Percentiles rank a stretch among this genome's conserved stretches.
Conservation (phyloP, 257 asterid species). For the Penstemon davidsonii region DNA sequence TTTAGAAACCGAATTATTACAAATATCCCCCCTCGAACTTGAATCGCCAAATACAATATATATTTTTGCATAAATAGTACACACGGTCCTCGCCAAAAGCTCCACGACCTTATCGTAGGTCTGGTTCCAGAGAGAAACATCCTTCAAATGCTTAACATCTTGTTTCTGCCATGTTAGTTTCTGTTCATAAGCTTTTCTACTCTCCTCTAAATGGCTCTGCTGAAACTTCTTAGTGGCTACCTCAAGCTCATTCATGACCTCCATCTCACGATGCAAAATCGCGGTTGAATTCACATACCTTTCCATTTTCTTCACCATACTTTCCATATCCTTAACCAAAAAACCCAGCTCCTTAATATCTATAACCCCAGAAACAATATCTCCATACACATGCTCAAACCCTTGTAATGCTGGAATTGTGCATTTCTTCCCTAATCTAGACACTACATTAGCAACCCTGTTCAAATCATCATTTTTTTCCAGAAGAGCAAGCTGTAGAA, state of each 20-base stretch:
- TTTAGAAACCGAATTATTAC: conserved; percentile 30
- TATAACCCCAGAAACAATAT: conserved; percentile 65
- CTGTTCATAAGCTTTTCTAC: conserved; percentile 75
- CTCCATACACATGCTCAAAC: conserved; percentile 91
- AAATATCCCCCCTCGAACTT: conserved; percentile 27
- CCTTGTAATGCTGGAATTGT: conserved; percentile 81
- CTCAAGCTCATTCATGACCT: conserved; percentile 74
- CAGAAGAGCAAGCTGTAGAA: conserved; percentile 61
- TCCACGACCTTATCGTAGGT: conserved; percentile 83
- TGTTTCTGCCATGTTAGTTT: conserved; percentile 86
- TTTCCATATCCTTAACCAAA: conserved; percentile 92
- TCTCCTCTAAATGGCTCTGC: conserved; percentile 75
- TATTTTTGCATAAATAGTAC: conserved; percentile 69
- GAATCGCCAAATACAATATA: conserved; percentile 49
- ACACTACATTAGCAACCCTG: conserved; percentile 71
- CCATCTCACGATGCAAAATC: conserved; percentile 68
- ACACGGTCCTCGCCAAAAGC: conserved; percentile 70
- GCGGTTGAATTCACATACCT: conserved; percentile 59
- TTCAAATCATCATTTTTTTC: conserved; percentile 87
- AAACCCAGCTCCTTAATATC: conserved; percentile 74
- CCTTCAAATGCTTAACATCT: conserved; percentile 81
- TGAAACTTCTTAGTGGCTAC: conserved; percentile 73
- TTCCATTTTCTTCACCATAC: conserved; percentile 80
- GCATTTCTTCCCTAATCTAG: conserved; percentile 94
- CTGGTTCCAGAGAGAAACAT: conserved; percentile 83